Conservation (phyloP, 192 early-diverging fungal species). For the Mycoemilia scoparia region DNA sequence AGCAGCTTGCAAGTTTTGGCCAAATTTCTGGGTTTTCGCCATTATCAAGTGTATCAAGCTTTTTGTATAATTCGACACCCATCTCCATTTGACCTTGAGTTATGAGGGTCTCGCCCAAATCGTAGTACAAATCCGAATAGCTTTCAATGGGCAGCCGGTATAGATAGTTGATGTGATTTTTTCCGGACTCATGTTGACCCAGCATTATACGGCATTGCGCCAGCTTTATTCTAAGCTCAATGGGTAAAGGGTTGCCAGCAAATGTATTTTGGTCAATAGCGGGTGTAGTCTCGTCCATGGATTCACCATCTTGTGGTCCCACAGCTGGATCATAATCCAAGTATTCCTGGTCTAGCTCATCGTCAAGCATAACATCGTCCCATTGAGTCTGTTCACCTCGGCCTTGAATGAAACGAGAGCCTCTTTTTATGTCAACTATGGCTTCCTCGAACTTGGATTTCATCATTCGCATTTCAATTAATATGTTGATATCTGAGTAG, state of each 20-base stretch:
- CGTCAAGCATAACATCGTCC: constrained; percentile 26
- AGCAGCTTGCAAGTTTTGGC: constrained; percentile 39
- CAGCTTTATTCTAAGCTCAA: constrained; percentile 73
- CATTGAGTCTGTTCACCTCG: constrained; percentile 45
- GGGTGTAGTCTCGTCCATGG: constrained; percentile 2
- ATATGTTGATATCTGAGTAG: constrained; percentile 63
- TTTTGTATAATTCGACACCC: constrained; percentile 12
- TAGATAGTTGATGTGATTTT: constrained; percentile 21
- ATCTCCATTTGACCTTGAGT: constrained; percentile 5
- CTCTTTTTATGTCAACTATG: constrained; percentile 48
- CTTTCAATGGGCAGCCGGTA: constrained; percentile 8
- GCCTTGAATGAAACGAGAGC: constrained; percentile 47
- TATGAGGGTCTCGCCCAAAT: constrained; percentile 12
- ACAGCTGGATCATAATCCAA: constrained; percentile 18
- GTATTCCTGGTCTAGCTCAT: constrained; percentile 42
- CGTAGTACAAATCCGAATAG: constrained; percentile 18
- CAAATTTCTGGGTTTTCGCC: constrained; percentile 24
- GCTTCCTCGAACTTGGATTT: constrained; percentile 56
- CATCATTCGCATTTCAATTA: constrained; percentile 72
- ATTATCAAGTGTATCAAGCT: constrained; percentile 1
- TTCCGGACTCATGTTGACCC: constrained; percentile 45
- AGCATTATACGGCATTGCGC: constrained; percentile 60
- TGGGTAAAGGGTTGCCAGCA: constrained; percentile 33
- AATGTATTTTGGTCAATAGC: constrained; percentile 1
- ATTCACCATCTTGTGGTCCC: constrained; percentile 1